Base-by-base conservation (phyloP, 768 basidiomycete species). In the Tricholoma sp. region DNA sequence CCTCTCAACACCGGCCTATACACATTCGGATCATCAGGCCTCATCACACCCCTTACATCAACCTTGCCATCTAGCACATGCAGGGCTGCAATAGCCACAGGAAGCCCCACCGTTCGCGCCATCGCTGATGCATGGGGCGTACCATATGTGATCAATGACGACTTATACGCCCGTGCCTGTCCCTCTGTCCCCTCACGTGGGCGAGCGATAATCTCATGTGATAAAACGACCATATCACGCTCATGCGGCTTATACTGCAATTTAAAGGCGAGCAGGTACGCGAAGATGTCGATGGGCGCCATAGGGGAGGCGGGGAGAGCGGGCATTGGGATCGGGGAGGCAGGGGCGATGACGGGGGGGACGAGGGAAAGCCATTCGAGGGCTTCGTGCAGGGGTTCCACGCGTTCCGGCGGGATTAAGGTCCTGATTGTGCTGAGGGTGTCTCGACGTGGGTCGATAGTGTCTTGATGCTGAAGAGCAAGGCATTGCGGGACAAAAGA, bases 101-200 rank as follows among this genome's bases (percentile, higher is more conserved):
- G 94, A 46, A 94, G 71, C 4, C 94, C 94, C 16, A 97, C 94
- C 2, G 89, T 91, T 29, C 85, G 77, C n/a, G 92, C 83, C 94
- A 97, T 97, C 4, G 94, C 94, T 0, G 89, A 88, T 2, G 79
- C 81, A 0, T 65, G 67, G 1, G 61, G 52, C 19, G 69, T 64
- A 7, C 77, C 93, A 62, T 87, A 88, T 31, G 79, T 72, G 21
- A 86, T 74, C 12, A 94, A 68, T 21, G 81, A 79, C 7, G 90
- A 89, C 10, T 83, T 85, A 61, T 93, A 80, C 31, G 83, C 78
- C 61, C 84, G 41, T 43, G 4, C 10, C 77, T 61, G 79, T 75
- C 35, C 69, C 4, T 31, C 7, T 24, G 4, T 12, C 27, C 10
- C 3, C 27, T 18, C 4, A 5, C 9, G 18, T 9, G 47, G n/a